Evolutionary conservation across 163 green algal species (phyloP).

Genomic region (Scenedesmus sp.): DNA sequence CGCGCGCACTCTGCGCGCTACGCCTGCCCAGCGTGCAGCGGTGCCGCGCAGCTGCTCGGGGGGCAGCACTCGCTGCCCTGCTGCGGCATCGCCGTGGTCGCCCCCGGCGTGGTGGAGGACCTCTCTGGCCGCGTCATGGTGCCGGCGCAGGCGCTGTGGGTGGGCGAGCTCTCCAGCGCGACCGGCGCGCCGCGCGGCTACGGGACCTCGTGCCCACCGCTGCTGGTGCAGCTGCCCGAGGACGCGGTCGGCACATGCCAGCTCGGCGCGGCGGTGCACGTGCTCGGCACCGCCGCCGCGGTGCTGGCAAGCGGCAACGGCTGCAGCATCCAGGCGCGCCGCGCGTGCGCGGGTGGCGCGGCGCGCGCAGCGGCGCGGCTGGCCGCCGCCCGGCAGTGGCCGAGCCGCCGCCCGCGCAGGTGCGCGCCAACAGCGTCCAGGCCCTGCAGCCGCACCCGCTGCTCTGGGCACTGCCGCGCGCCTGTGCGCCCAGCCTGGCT

Average conservation of each 20-base stretch:
- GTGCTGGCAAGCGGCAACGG: background rate
- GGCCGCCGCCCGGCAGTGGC: background rate
- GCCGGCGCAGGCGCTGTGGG: slow-evolving; percentile 19
- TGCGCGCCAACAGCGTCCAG: slow-evolving; percentile 14
- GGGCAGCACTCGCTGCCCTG: slow-evolving; percentile 2
- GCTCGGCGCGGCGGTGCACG: slow-evolving; percentile 20
- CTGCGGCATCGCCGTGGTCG: slow-evolving; percentile 2
- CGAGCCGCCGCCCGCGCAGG: background rate
- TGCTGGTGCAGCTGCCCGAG: slow-evolving; percentile 36
- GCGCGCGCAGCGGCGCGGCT: background rate
- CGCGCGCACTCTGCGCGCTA: background rate
- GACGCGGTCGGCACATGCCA: background rate
- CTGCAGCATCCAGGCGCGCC: slow-evolving; percentile 14
- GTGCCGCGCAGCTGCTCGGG: background rate
- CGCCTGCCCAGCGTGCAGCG: slow-evolving; percentile 11
- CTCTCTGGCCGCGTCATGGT: slow-evolving; percentile 34
- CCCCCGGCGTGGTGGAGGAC: slow-evolving; percentile 12
- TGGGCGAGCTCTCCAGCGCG: slow-evolving; percentile 25
- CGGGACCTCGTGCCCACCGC: too few species aligned
- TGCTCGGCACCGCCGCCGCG: slow-evolving; percentile 4
- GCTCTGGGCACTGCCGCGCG: background rate
- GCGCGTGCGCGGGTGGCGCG: too few species aligned
- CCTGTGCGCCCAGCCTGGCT: background rate
- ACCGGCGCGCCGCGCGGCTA: too few species aligned
- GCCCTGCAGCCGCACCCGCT: slow-evolving; percentile 5